phyloP scores from a whole-genome alignment of 805 yeast species.

The Candida pseudofarinosa region DNA sequence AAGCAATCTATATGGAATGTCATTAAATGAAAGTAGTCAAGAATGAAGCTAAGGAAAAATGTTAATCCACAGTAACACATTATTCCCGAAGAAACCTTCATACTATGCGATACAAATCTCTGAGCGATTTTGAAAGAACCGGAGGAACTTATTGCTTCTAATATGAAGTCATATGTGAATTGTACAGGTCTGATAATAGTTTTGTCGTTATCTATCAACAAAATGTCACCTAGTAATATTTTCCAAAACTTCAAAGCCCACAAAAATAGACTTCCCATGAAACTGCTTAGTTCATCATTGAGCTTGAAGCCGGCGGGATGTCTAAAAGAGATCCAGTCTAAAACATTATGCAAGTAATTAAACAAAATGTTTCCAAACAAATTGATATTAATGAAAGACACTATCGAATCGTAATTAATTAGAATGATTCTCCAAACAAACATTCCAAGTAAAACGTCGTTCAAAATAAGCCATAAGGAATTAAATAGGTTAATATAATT shows the following conservation, averaged over 20 bases:
- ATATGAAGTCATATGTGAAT: neutral
- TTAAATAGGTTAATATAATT: constrained; percentile 78
- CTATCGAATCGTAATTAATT: constrained; percentile 22
- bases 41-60: constrained; percentile 57
- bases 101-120: neutral
- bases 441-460: constrained; percentile 76
- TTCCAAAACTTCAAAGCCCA: constrained; percentile 81
- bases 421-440: constrained; percentile 47
- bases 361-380: constrained; percentile 40
- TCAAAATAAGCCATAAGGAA: constrained; percentile 79
- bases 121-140: neutral
- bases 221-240: constrained; percentile 7
- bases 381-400: constrained; percentile 18
- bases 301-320: constrained; percentile 94
- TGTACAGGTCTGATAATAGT: neutral
- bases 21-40: constrained; percentile 60
- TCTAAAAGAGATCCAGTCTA: constrained; percentile 67
- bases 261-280: constrained; percentile 78
- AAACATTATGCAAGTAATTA: constrained; percentile 42
- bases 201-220: neutral
- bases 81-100: constrained; percentile 8
- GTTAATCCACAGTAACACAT: constrained; percentile 47
- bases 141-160: neutral
- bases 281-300: constrained; percentile 78
- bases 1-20: constrained; percentile 75